A percentile compares a stretch with the other conserved stretches of the same genome.
Evolutionary conservation across 164 flowering plant genomes (phyloP).

Genomic region (Platanus orientalis): DNA sequence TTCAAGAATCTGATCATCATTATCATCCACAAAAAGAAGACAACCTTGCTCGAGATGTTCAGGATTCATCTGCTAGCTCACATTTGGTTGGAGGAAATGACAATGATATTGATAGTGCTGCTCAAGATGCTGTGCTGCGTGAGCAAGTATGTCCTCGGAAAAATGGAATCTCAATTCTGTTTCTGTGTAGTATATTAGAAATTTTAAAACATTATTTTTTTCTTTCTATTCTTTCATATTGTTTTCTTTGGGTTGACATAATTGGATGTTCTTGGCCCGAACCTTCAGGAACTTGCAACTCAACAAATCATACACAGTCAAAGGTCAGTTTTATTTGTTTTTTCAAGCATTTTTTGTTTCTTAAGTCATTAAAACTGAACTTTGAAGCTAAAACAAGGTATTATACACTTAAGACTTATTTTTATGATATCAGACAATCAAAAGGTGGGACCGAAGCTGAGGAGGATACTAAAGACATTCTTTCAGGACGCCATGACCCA

Average conservation of each 20-base stretch:
- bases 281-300: conserved; percentile 65
- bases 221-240: neutral
- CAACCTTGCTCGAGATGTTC: conserved; percentile 9
- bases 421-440: conserved; percentile 39
- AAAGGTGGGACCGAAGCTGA: conserved; percentile 32
- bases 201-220: no score
- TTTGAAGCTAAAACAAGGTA: neutral
- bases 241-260: neutral
- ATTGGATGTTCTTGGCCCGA: neutral
- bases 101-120: conserved; percentile 57
- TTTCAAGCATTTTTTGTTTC: no score
- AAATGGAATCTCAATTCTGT: neutral
- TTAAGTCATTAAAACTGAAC: no score
- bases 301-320: conserved; percentile 63
- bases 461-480: conserved; percentile 50
- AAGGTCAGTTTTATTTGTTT: conserved; percentile 40
- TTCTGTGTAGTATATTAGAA: neutral
- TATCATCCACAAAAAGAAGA: conserved; percentile 3
- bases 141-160: conserved; percentile 55
- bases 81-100: conserved; percentile 14
- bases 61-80: conserved; percentile 9
- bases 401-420: neutral
- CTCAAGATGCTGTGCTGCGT: conserved; percentile 64
- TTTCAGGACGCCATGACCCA: conserved; percentile 68
- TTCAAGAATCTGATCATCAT: neutral